Evolutionary conservation across 352 stramenopile species (phyloP).

Genomic region (Globisporangium irregulare): DNA sequence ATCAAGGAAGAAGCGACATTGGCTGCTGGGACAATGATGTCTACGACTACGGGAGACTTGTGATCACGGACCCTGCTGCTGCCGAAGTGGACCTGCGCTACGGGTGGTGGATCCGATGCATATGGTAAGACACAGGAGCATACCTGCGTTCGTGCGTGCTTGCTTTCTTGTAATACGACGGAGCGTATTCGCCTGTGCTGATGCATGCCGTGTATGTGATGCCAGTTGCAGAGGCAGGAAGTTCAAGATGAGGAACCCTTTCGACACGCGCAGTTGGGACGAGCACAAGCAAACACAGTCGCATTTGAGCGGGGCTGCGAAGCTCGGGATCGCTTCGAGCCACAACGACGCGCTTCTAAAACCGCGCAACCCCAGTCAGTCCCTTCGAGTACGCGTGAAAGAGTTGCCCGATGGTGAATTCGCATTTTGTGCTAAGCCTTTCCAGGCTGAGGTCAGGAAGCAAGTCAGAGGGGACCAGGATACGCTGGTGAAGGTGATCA

Average conservation of each 20-base stretch:
- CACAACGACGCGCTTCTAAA: background rate
- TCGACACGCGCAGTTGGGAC: slow-evolving; percentile 25
- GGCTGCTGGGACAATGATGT: slow-evolving; percentile 32
- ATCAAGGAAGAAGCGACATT: background rate
- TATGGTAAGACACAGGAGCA: slow-evolving; percentile 20
- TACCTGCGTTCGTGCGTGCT: background rate
- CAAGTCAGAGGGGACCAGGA: slow-evolving; percentile 25
- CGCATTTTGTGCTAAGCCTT: slow-evolving; percentile 21
- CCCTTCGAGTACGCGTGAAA: slow-evolving; percentile 1
- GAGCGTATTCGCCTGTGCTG: background rate
- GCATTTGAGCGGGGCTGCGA: slow-evolving; percentile 19
- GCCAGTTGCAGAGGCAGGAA: slow-evolving; percentile 33
- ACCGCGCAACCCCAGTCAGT: background rate
- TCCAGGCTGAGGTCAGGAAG: slow-evolving; percentile 24
- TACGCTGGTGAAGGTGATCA: slow-evolving; percentile 37
- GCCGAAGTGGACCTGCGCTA: slow-evolving; percentile 39
- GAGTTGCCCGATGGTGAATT: background rate
- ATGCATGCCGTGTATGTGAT: background rate
- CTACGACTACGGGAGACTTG: slow-evolving; percentile 47
- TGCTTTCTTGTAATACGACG: background rate
- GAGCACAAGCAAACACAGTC: slow-evolving; percentile 26
- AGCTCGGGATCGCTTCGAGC: slow-evolving; percentile 3
- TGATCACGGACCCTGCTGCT: slow-evolving; percentile 36
- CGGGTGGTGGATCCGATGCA: slow-evolving; percentile 53
- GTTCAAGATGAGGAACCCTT: slow-evolving; percentile 30